Conservation (phyloP, 1,139 yeast genomes). For the Debaryomyces psychrophilus region DNA sequence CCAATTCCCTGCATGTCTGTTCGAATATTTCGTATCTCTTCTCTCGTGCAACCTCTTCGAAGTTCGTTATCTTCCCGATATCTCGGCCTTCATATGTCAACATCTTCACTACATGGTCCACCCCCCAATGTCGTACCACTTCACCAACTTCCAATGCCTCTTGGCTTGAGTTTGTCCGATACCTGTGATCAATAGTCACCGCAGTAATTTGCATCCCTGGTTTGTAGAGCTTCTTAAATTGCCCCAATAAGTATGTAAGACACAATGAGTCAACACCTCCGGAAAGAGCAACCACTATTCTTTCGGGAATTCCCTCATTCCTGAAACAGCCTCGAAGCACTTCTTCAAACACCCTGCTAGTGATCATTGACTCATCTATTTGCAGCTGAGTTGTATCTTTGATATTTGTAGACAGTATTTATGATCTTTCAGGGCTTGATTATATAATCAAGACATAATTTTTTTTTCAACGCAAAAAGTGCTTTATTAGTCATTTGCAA, state of each 20-base stretch:
- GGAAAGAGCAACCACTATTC: conserved; percentile 55
- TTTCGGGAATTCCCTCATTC: conserved; percentile 16
- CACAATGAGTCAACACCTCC: conserved; percentile 89
- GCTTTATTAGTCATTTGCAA: conserved; percentile 8
- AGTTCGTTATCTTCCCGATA: conserved; percentile 32
- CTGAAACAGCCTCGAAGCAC: conserved; percentile 19
- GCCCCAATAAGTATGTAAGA: conserved; percentile 49
- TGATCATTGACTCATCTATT: conserved; percentile 14
- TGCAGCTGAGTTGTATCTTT: background rate
- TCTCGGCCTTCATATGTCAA: conserved; percentile 32
- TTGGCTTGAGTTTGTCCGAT: conserved; percentile 45
- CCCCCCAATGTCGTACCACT: conserved; percentile 40
- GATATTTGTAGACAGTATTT: background rate
- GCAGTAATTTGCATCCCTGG: conserved; percentile 43
- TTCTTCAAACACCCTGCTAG: conserved; percentile 15
- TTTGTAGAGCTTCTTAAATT: conserved; percentile 27
- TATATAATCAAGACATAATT: conserved; percentile 1
- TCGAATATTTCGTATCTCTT: conserved; percentile 52
- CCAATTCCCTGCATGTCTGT: conserved; percentile 33
- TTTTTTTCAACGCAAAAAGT: conserved; percentile 9
- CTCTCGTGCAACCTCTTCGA: conserved; percentile 61
- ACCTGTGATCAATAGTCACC: conserved; percentile 61
- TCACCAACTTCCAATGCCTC: conserved; percentile 53
- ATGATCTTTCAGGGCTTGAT: background rate
- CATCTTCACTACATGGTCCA: conserved; percentile 38